A percentile compares a stretch with the other conserved stretches of the same genome.
Evolutionary conservation across 305 asterid genomes (phyloP).

Genomic region (Solanum hybrid): DNA sequence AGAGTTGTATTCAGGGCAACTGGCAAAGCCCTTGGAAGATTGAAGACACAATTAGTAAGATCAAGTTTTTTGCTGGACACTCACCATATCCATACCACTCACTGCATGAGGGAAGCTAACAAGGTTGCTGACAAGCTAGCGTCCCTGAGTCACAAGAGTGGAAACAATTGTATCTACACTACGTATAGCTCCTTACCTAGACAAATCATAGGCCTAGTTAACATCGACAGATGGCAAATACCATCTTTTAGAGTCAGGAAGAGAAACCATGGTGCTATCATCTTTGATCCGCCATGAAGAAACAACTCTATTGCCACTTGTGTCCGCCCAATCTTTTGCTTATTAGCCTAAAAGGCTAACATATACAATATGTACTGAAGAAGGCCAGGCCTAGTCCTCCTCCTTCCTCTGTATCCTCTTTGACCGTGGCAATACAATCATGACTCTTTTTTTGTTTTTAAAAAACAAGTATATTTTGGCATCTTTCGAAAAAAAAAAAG

Average conservation of each 20-base stretch:
- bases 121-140: background rate
- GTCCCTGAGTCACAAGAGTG: background rate
- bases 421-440: background rate
- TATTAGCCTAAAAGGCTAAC: background rate
- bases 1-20: background rate
- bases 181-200: background rate
- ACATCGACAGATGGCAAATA: background rate
- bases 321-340: background rate
- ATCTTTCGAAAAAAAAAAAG: background rate
- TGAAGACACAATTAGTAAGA: background rate
- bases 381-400: background rate
- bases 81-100: background rate
- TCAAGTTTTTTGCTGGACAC: background rate
- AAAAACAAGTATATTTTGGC: background rate
- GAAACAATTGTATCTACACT: background rate
- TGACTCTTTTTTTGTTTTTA: background rate
- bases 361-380: background rate
- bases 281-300: background rate
- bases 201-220: background rate
- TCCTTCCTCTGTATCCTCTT: background rate
- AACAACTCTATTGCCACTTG: background rate
- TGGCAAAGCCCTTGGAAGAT: background rate
- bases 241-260: background rate
- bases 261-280: background rate
- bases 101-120: background rate